Percentiles rank a stretch among this genome's conserved stretches.
These are phyloP conservation scores for Hemisphaericaspora lyxosophila DNA, from an alignment of 1,139 yeast species.

Conservation along the genomic window DNA sequence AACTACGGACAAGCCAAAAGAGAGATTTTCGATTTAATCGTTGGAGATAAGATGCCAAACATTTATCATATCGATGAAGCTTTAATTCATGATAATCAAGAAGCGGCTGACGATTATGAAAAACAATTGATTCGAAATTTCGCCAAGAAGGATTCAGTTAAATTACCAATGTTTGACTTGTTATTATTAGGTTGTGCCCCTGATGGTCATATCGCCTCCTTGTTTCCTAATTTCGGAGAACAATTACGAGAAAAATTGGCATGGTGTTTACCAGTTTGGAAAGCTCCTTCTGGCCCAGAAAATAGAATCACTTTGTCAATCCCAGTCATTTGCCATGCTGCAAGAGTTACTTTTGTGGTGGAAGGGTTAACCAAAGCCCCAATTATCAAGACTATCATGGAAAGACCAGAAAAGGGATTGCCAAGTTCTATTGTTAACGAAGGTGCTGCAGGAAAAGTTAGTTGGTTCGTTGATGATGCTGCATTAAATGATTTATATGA, in stretches of 20 bases:
- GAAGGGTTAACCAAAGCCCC: conserved; percentile 97
- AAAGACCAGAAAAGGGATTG: conserved; percentile 93
- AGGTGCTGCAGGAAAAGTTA: conserved; percentile 92
- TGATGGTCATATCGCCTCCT: conserved; percentile 95
- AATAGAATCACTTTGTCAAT: conserved; percentile 88
- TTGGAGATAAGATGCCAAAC: conserved; percentile 57
- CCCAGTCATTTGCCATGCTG: conserved; percentile 94
- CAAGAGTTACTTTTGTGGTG: conserved; percentile 88
- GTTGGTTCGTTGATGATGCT: conserved; percentile 97
- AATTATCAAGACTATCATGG: conserved; percentile 88
- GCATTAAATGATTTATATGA: conserved; percentile 82
- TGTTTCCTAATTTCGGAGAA: conserved; percentile 87
- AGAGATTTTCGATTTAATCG: conserved; percentile 70
- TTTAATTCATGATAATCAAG: conserved; percentile 81
- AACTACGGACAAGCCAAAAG: conserved; percentile 89
- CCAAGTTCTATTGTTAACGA: conserved; percentile 95
- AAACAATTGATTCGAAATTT: conserved; percentile 80
- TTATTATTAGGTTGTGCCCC: conserved; percentile 96
- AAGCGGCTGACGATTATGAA: conserved; percentile 92
- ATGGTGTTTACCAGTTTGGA: conserved; percentile 92
- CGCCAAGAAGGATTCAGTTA: conserved; percentile 96
- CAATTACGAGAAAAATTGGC: conserved; percentile 87
- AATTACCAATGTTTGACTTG: conserved; percentile 90
- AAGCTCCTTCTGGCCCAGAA: conserved; percentile 89
- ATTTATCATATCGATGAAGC: conserved; percentile 81